phyloP scores from a whole-genome alignment of 805 yeast species.

The Cyberlindnera galapagoensis region DNA sequence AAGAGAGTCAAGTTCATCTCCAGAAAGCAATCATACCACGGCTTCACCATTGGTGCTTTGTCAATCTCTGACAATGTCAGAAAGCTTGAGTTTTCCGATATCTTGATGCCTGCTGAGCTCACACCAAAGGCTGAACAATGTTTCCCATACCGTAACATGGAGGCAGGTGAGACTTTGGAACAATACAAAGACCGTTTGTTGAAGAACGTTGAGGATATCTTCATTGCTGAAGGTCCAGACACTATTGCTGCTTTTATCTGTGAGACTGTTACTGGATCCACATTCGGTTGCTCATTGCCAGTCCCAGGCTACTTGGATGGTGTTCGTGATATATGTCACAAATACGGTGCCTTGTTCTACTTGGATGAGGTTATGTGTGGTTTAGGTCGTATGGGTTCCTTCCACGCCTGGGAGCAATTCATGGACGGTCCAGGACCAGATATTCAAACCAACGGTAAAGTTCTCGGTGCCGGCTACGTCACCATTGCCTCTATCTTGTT shows the following conservation, averaged over 20 bases:
- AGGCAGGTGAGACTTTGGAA: constrained; percentile 30
- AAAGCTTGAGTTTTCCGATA: constrained; percentile 28
- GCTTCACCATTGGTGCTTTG: constrained; percentile 41
- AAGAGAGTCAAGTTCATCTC: constrained; percentile 37
- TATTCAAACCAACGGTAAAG: constrained; percentile 41
- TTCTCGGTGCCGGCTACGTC: constrained; percentile 41
- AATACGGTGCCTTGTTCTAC: constrained; percentile 43
- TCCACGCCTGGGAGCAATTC: constrained; percentile 39
- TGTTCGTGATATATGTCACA: constrained; percentile 38
- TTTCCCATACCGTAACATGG: constrained; percentile 26
- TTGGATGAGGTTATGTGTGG: constrained; percentile 55
- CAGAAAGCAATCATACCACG: constrained; percentile 43
- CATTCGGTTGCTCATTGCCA: constrained; percentile 37
- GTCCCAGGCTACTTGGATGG: constrained; percentile 42
- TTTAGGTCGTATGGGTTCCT: constrained; percentile 43
- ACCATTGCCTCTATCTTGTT: constrained; percentile 40
- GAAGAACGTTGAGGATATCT: constrained; percentile 35
- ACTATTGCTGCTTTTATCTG: constrained; percentile 38
- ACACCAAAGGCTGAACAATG: constrained; percentile 23
- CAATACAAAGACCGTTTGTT: constrained; percentile 34
- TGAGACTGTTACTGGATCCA: constrained; percentile 43
- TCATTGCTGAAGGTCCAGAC: constrained; percentile 35
- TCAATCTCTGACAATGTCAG: constrained; percentile 36
- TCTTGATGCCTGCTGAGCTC: constrained; percentile 19
- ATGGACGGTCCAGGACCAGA: constrained; percentile 38